These are phyloP conservation scores for Fusarium transvaalense DNA, from an alignment of 2,329 filamentous ascomycete species.

Conservation along the genomic window DNA sequence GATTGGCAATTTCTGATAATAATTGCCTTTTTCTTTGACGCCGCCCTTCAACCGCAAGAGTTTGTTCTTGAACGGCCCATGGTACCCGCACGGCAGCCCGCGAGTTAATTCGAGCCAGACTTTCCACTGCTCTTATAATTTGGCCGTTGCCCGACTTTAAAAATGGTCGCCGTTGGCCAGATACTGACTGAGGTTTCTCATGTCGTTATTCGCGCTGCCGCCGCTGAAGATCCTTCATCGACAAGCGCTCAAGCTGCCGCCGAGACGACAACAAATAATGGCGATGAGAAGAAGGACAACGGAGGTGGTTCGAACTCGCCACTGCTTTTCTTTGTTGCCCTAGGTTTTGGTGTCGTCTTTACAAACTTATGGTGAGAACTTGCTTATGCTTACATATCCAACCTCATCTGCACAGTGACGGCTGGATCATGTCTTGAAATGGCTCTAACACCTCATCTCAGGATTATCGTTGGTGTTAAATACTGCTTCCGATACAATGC, in stretches of 20 bases:
- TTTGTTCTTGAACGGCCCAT: conserved; percentile 43
- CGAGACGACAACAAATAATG: conserved; percentile 22
- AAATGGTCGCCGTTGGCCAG: conserved; percentile 47
- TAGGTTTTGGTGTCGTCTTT: conserved; percentile 98
- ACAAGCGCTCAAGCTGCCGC: conserved; percentile 39
- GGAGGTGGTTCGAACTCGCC: conserved; percentile 57
- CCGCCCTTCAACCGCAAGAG: conserved; percentile 35
- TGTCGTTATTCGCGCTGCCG: conserved; percentile 43
- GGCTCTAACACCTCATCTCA: conserved; percentile 57
- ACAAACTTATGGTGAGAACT: conserved; percentile 92
- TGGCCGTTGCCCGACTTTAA: conserved; percentile 31
- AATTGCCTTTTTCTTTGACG: conserved; percentile 36
- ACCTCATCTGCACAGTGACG: conserved; percentile 72
- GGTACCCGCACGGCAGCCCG: conserved; percentile 46
- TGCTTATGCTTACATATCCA: conserved; percentile 10
- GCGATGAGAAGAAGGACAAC: conserved; percentile 35
- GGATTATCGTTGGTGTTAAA: conserved; percentile 99
- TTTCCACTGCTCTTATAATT: conserved; percentile 33
- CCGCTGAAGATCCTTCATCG: conserved; percentile 37
- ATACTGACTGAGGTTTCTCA: conserved; percentile 46
- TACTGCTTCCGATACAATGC: conserved; percentile 99
- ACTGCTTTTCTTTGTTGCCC: conserved; percentile 85
- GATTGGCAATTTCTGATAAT: conserved; percentile 28
- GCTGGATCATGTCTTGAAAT: conserved; percentile 6
- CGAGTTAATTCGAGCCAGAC: conserved; percentile 47